Evolutionary conservation across 2,329 filamentous ascomycete species (phyloP).

Genomic region (Gnomoniopsis sp.): DNA sequence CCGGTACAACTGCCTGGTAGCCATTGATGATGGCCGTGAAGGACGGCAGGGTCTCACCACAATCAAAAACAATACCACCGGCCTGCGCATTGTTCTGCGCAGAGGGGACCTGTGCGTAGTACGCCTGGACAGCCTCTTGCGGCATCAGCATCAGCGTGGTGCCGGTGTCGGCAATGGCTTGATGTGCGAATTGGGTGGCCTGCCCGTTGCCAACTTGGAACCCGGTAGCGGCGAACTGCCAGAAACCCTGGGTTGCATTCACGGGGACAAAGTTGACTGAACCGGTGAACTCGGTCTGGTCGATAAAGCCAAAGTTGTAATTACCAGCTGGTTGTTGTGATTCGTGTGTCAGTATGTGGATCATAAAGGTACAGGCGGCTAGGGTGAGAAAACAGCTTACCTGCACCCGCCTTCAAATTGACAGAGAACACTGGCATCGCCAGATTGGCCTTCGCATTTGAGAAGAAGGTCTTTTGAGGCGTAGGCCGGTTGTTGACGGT

Average conservation of each 20-base stretch:
- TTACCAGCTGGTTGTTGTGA: constrained; percentile 24
- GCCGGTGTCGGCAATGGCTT: constrained; percentile 63
- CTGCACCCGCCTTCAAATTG: constrained; percentile 31
- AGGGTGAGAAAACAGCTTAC: constrained; percentile 36
- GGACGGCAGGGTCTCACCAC: constrained; percentile 25
- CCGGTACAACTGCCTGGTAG: constrained; percentile 44
- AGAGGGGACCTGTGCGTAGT: constrained; percentile 53
- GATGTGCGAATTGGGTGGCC: constrained; percentile 36
- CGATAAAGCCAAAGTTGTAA: constrained; percentile 45
- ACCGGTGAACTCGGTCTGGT: constrained; percentile 54
- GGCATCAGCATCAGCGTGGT: constrained; percentile 61
- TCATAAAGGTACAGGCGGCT: constrained; percentile 54
- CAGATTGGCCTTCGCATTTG: constrained; percentile 27
- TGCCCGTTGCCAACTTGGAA: constrained; percentile 47
- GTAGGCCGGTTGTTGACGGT: constrained; percentile 48
- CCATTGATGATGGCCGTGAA: constrained; percentile 42
- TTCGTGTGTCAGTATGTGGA: not conserved
- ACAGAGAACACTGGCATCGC: constrained; percentile 30
- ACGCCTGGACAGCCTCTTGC: constrained; percentile 44
- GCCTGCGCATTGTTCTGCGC: constrained; percentile 39
- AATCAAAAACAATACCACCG: constrained; percentile 44
- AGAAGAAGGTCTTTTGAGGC: constrained; percentile 41
- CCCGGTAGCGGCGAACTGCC: constrained; percentile 54
- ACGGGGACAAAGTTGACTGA: constrained; percentile 54
- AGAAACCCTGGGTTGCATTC: constrained; percentile 55